Evolutionary conservation across 495 filamentous ascomycete species (phyloP).

Genomic region (Hyaloscypha variabilis): DNA sequence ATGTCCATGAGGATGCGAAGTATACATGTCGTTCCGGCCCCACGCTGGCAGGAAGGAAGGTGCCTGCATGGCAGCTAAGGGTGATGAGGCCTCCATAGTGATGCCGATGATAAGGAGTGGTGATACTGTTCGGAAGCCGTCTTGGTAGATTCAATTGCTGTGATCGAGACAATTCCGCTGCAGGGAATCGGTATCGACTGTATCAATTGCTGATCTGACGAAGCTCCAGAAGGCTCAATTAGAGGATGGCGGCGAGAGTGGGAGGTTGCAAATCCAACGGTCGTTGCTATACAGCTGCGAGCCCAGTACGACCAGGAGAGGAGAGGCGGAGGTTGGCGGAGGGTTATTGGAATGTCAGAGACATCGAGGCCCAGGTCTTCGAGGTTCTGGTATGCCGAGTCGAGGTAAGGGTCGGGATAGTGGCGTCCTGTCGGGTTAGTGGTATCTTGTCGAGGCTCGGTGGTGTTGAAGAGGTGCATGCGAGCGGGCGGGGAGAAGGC

Average conservation of each 20-base stretch:
- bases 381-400: not conserved
- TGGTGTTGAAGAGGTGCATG: not conserved
- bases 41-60: conserved; percentile 57
- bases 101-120: conserved; percentile 11
- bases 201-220: conserved; percentile 16
- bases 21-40: conserved; percentile 45
- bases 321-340: conserved; percentile 19
- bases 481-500: not conserved
- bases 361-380: conserved; percentile 20
- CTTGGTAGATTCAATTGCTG: conserved; percentile 19
- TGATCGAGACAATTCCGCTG: conserved; percentile 18
- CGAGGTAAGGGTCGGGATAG: conserved; percentile 11
- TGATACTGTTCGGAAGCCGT: conserved; percentile 12
- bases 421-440: not conserved
- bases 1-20: conserved; percentile 50
- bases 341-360: conserved; percentile 33
- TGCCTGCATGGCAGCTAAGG: conserved; percentile 91
- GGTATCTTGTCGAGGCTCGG: not conserved
- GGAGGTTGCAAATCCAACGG: not conserved
- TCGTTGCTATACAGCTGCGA: conserved; percentile 1
- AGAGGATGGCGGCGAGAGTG: not conserved
- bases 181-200: conserved; percentile 24
- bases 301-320: conserved; percentile 4
- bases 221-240: conserved; percentile 7
- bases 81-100: conserved; percentile 89